These are phyloP conservation scores for Parachaetomium inaequale DNA, from an alignment of 495 filamentous ascomycete genomes.

Conservation along the genomic window DNA sequence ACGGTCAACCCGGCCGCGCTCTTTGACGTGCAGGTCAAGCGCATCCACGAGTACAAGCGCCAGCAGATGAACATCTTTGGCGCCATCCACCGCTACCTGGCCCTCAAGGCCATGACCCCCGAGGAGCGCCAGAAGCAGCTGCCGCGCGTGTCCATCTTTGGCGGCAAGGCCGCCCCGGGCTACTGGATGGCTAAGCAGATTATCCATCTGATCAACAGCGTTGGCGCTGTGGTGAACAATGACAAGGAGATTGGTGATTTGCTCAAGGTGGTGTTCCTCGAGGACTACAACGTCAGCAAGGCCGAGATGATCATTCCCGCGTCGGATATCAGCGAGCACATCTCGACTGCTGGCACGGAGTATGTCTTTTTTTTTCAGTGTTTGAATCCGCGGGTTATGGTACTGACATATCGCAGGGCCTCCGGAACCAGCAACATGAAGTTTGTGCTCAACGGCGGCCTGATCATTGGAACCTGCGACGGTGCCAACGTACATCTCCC, in stretches of 20 bases:
- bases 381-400: conserved; percentile 36
- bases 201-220: conserved; percentile 92
- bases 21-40: conserved; percentile 97
- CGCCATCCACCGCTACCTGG: conserved; percentile 90
- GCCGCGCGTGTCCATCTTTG: conserved; percentile 94
- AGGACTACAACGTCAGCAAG: conserved; percentile 99
- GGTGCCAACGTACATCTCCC: conserved; percentile 81
- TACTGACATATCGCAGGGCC: conserved; percentile 34
- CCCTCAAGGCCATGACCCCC: conserved; percentile 76
- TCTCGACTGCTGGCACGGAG: conserved; percentile 96
- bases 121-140: conserved; percentile 84
- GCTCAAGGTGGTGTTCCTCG: conserved; percentile 93
- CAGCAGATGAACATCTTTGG: conserved; percentile 99
- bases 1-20: conserved; percentile 82
- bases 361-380: conserved; percentile 26
- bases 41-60: conserved; percentile 99
- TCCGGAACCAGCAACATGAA: conserved; percentile 86
- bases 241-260: conserved; percentile 89
- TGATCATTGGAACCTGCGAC: conserved; percentile 97
- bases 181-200: conserved; percentile 99
- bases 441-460: conserved; percentile 92
- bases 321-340: conserved; percentile 96
- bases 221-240: conserved; percentile 86
- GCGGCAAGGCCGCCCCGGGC: conserved; percentile 93
- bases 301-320: conserved; percentile 94